A percentile compares a stretch with the other conserved stretches of the same genome.
Conservation (phyloP, 257 asterid genomes). For the Nicotiana paniculata region DNA sequence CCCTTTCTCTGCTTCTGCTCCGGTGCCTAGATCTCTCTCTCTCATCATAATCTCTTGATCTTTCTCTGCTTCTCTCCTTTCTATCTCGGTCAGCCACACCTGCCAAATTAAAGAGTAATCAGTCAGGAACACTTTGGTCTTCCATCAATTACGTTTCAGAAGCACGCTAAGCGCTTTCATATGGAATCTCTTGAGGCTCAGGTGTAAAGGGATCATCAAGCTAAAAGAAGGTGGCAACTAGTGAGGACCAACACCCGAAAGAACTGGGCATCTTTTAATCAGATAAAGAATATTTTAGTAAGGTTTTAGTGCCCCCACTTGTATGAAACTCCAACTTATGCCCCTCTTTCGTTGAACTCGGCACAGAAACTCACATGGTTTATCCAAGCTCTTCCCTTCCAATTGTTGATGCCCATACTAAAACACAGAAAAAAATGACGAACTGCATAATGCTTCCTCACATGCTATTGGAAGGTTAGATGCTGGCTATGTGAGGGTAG, state of each 20-base stretch:
- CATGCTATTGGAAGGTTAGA: neutral
- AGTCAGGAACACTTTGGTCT: neutral
- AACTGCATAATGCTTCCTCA: neutral
- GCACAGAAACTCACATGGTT: neutral
- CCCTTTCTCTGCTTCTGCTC: constrained; percentile 58
- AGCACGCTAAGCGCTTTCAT: neutral
- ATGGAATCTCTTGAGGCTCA: neutral
- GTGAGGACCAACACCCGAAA: neutral
- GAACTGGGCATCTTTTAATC: neutral
- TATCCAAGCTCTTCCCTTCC: neutral
- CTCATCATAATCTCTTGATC: constrained; percentile 66
- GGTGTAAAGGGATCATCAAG: neutral
- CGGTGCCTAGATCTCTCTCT: constrained; percentile 67
- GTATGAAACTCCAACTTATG: neutral
- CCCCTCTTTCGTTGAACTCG: neutral
- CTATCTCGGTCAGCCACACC: constrained; percentile 53
- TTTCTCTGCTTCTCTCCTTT: constrained; percentile 61
- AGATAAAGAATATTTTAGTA: neutral
- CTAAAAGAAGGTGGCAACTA: neutral
- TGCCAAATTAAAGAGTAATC: constrained; percentile 10
- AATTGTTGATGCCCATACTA: neutral
- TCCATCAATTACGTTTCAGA: neutral
- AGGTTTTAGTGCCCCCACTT: neutral
- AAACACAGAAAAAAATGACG: neutral
- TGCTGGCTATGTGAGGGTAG: neutral